These are phyloP conservation scores for Fennellomyces sp. DNA, from an alignment of 371 early-diverging fungal genomes.

Conservation along the genomic window DNA sequence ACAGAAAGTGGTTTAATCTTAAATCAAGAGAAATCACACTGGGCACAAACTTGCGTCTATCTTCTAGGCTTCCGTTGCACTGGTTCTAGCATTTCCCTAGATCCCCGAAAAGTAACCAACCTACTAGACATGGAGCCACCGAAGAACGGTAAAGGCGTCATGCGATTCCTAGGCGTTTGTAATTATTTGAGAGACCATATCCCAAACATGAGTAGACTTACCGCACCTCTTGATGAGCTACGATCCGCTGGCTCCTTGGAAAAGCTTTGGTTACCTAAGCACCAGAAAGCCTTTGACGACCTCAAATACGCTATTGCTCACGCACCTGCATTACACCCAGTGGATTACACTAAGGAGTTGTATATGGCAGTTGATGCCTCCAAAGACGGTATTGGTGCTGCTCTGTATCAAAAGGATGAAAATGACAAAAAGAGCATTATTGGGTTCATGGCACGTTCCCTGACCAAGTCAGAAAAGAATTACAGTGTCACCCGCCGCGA, in stretches of 20 bases:
- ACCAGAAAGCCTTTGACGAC: conserved; percentile 13
- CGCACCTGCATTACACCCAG: conserved; percentile 12
- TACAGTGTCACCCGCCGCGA: conserved; percentile 19
- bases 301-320: conserved; percentile 1
- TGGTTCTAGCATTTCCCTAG: conserved; percentile 11
- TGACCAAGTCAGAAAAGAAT: conserved; percentile 12
- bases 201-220: conserved; percentile 11
- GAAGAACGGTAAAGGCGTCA: conserved; percentile 18
- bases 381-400: conserved; percentile 36
- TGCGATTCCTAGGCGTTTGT: conserved; percentile 24
- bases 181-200: conserved; percentile 35
- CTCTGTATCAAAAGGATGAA: conserved; percentile 24
- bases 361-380: conserved; percentile 46
- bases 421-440: conserved; percentile 14
- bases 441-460: conserved; percentile 14
- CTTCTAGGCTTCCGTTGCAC: conserved; percentile 23
- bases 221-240: conserved; percentile 28
- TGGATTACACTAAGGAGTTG: conserved; percentile 27
- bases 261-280: background rate
- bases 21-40: conserved; percentile 25
- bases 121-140: conserved; percentile 14
- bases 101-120: conserved; percentile 20
- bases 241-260: conserved; percentile 12
- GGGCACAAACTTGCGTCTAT: conserved; percentile 15
- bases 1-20: conserved; percentile 19